phyloP scores from a whole-genome alignment of 441 rosid species.

The Arabidopsis lyrata region DNA sequence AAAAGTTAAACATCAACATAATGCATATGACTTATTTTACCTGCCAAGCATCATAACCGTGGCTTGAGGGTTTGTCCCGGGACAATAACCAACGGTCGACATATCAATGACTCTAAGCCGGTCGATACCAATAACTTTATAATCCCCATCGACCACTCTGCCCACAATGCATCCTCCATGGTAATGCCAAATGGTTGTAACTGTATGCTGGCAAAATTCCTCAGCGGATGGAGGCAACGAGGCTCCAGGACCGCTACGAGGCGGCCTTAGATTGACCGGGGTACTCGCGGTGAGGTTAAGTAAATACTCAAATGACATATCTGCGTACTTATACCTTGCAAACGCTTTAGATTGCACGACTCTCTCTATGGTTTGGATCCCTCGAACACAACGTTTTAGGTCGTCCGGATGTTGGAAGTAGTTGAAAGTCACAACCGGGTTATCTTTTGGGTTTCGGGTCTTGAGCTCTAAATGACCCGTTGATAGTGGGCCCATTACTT shows the following conservation, averaged over 20 bases:
- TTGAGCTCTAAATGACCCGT: constrained; percentile 72
- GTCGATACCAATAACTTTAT: constrained; percentile 79
- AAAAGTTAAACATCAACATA: not conserved
- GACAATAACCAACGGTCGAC: constrained; percentile 76
- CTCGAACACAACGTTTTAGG: constrained; percentile 69
- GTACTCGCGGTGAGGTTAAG: constrained; percentile 64
- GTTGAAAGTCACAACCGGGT: constrained; percentile 84
- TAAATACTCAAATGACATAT: constrained; percentile 50
- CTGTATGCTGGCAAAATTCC: constrained; percentile 80
- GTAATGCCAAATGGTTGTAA: constrained; percentile 95
- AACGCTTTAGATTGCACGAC: constrained; percentile 70
- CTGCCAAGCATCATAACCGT: constrained; percentile 99
- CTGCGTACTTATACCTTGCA: constrained; percentile 50
- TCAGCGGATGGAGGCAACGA: constrained; percentile 56
- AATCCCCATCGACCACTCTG: constrained; percentile 73
- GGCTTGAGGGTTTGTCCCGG: constrained; percentile 99
- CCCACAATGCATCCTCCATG: constrained; percentile 95
- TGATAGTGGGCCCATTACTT: constrained; percentile 77
- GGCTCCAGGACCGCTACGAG: constrained; percentile 54
- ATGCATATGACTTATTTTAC: constrained; percentile 43
- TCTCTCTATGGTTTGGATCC: constrained; percentile 63
- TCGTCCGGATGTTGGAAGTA: constrained; percentile 73
- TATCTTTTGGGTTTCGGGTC: constrained; percentile 60
- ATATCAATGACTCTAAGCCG: constrained; percentile 80
- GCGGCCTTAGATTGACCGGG: constrained; percentile 73